Evolutionary conservation across 192 early-diverging fungal species (phyloP), one percentile per base, ranked within the genome.

Genomic region (Coemansia javaensis): DNA sequence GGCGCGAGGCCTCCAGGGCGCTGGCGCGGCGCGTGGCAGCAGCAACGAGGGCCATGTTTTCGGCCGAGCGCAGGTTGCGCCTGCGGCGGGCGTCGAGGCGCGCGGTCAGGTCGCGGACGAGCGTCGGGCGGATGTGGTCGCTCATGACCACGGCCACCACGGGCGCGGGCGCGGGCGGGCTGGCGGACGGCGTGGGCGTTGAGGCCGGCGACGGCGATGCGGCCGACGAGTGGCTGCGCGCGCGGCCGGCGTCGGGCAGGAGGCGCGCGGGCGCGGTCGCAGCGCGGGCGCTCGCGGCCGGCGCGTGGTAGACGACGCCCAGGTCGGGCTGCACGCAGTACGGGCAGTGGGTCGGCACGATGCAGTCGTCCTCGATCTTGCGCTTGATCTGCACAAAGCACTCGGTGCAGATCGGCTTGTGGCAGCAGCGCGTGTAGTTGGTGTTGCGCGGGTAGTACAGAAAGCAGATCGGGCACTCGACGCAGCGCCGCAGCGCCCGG

Each of bases 301-400:
- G 72, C 17, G 83, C 50, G 39, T 75, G 63, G 66, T 94, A 96
- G 6, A 82, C 66, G 22, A 94, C 63, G 31, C 89, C 93, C 68
- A 92, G 89, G 45, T 93, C 81, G 39, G 88, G 75, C 50, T 86
- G 78, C 9, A 88, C 86, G 65, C 93, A 96, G 63, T 86, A 96
- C 0, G 93, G 93, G 50, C 93, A 96, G 25, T 72, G 60, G 10
- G 89, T 84, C 0, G 88, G 79, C 25, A 75, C 72, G 41, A 79
- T 67, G 18, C 63, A 74, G 14, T 77, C 77, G 44, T 89, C 90
- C 18, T 64, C 56, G 34, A 81, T 51, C 35, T 88, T 82, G 24
- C 93, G 84, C 59, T 91, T 88, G 44, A 97, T 90, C 78, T 97
- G 92, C 34, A 95, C 85, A 80, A 97, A 97, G 60, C 93, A 97